Evolutionary conservation across 495 filamentous ascomycete genomes (phyloP).

Genomic region (Margaritispora aquatica): DNA sequence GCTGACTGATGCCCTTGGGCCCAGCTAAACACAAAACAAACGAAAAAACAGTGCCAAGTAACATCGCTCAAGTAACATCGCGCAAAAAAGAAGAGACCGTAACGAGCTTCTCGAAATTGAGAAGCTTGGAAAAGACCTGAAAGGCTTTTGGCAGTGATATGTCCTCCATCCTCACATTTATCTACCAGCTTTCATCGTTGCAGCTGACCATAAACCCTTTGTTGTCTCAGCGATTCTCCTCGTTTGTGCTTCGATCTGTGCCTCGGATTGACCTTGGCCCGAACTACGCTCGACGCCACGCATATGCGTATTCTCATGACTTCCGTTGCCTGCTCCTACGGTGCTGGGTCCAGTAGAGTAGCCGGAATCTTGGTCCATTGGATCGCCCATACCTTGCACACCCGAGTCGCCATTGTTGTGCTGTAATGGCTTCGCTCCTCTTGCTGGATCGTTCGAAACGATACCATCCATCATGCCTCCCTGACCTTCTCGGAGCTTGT

Average conservation of each 20-base stretch:
- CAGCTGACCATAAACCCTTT: slow-evolving; percentile 22
- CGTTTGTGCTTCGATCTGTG: slow-evolving; percentile 23
- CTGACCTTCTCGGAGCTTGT: slow-evolving; percentile 85
- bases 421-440: slow-evolving; percentile 18
- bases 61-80: slow-evolving; percentile 11
- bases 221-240: slow-evolving; percentile 22
- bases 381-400: slow-evolving; percentile 8
- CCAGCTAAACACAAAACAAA: not conserved
- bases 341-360: slow-evolving; percentile 6
- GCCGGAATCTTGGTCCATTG: slow-evolving; percentile 18
- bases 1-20: not conserved
- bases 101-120: too few relatives aligned
- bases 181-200: slow-evolving; percentile 14
- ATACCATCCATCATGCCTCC: slow-evolving; percentile 32
- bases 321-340: not conserved
- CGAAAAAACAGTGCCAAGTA: slow-evolving; percentile 1
- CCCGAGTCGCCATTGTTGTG: slow-evolving; percentile 10
- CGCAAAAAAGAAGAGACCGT: slow-evolving; percentile 1
- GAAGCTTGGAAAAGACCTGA: too few relatives aligned
- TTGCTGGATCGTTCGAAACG: slow-evolving; percentile 14
- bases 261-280: slow-evolving; percentile 23
- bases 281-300: slow-evolving; percentile 14
- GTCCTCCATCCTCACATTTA: not conserved
- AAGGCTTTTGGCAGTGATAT: too few relatives aligned
- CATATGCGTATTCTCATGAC: slow-evolving; percentile 1